These are phyloP conservation scores for Psophocarpus tetragonolobus DNA, from an alignment of 306 rosid species.

Conservation along the genomic window DNA sequence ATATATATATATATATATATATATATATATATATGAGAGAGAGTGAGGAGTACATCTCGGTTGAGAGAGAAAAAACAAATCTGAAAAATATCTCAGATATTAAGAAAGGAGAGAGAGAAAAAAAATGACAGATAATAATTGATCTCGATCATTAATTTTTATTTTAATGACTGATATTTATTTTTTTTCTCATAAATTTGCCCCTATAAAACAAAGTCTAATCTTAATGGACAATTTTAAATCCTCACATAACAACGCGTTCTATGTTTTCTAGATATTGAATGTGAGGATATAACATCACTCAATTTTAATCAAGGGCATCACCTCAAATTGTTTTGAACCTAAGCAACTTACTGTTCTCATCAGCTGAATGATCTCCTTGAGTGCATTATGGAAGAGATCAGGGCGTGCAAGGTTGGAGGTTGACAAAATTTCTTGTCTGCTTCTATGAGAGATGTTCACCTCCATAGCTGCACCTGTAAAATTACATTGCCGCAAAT, in stretches of 20 bases:
- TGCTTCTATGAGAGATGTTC: conserved; percentile 85
- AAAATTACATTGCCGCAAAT: conserved; percentile 29
- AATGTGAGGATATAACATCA: neutral
- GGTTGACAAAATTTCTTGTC: conserved; percentile 81
- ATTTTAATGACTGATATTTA: too few relatives aligned
- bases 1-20: too few relatives aligned
- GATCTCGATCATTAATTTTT: too few relatives aligned
- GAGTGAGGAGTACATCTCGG: too few relatives aligned
- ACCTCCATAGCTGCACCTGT: conserved; percentile 88
- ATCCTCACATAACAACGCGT: neutral
- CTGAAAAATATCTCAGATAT: too few relatives aligned
- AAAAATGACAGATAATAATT: too few relatives aligned
- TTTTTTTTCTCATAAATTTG: too few relatives aligned
- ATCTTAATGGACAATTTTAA: neutral
- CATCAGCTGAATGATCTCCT: conserved; percentile 77
- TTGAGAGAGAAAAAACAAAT: too few relatives aligned
- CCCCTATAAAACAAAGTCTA: too few relatives aligned
- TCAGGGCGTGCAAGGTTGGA: conserved; percentile 64
- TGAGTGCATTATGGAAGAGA: conserved; percentile 72
- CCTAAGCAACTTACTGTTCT: conserved; percentile 52
- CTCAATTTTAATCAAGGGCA: neutral
- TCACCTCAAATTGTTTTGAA: neutral
- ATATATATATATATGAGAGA: too few relatives aligned
- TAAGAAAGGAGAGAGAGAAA: too few relatives aligned
- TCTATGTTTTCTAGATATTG: neutral